A percentile compares a stretch with the other conserved stretches of the same genome.
Evolutionary conservation across 305 asterid species (phyloP).

Genomic region (Fraxinus platypoda): DNA sequence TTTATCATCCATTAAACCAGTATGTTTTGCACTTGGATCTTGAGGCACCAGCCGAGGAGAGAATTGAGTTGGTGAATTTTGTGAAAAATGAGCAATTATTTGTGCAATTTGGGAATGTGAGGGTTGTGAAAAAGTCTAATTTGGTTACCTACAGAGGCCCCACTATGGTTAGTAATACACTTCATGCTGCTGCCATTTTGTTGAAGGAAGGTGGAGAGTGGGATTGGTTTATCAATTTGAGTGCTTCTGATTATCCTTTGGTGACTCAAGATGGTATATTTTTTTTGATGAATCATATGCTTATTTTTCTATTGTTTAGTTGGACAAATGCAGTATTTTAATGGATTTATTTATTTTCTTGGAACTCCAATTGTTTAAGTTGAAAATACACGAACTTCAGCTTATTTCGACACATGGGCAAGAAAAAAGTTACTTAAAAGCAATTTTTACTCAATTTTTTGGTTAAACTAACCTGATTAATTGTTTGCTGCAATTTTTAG

Average conservation of each 20-base stretch:
- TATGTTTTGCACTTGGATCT: constrained; percentile 72
- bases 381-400: not conserved
- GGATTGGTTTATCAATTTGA: constrained; percentile 83
- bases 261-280: constrained; percentile 69
- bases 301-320: not conserved
- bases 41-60: constrained; percentile 64
- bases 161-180: constrained; percentile 71
- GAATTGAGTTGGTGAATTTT: constrained; percentile 53
- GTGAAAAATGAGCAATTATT: constrained; percentile 52
- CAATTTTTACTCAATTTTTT: not conserved
- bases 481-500: not conserved
- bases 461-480: not conserved
- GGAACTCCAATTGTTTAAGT: not conserved
- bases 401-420: not conserved
- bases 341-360: not conserved
- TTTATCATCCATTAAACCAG: constrained; percentile 69
- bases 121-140: constrained; percentile 54
- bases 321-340: not conserved
- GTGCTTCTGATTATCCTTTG: constrained; percentile 80
- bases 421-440: not conserved
- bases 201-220: constrained; percentile 66
- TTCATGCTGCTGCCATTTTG: constrained; percentile 68
- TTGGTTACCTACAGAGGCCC: constrained; percentile 78
- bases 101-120: constrained; percentile 53
- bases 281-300: constrained; percentile 11